Evolutionary conservation across 2,329 filamentous ascomycete species (phyloP), one percentile per base, ranked within the genome.

Genomic region (Cercospora janseana): DNA sequence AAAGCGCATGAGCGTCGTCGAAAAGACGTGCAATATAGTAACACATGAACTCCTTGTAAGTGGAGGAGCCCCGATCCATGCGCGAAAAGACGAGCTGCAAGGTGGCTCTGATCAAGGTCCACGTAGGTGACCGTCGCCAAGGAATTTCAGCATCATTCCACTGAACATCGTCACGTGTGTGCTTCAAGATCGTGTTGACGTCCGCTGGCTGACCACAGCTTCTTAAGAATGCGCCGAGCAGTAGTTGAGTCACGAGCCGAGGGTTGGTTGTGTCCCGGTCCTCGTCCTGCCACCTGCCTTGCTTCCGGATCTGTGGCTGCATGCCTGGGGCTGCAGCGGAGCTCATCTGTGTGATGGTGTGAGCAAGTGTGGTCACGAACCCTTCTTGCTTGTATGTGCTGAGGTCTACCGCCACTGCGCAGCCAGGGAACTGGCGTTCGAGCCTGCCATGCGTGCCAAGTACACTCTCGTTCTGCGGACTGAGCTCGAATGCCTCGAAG

Each of bases 61-160:
- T n/a, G n/a, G n/a, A n/a, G n/a, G n/a, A n/a, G n/a, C n/a, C n/a
- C n/a, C n/a, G n/a, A n/a, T n/a, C n/a, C n/a, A n/a, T n/a, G n/a
- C 60, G 50, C 4, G 42, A 20, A 1, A 86, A 69, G 4, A 76
- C 71, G 0, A 82, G 73, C 42, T 82, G 75, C 1, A 80, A 58
- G 0, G 74, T 71, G 1, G 87, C 81, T 0, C 82, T 78, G 4
- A 87, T 63, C 0, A 82, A 68, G 0, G 88, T 74, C 78, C 82
- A 88, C 40, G 78, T 74, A 0, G 84, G 75, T 1, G 76, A 77
- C 24, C 85, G 71, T 13, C 84, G 72, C 83, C 84, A 88, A 0
- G 83, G 83, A 0, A 71, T 61, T 1, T 73, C 65, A 0, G 73
- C 52, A 0, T 68, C 60, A 3, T 44, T 18, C 62, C 79, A 76